phyloP scores from a whole-genome alignment of 257 asterid genomes.

The Solanum etuberosum region DNA sequence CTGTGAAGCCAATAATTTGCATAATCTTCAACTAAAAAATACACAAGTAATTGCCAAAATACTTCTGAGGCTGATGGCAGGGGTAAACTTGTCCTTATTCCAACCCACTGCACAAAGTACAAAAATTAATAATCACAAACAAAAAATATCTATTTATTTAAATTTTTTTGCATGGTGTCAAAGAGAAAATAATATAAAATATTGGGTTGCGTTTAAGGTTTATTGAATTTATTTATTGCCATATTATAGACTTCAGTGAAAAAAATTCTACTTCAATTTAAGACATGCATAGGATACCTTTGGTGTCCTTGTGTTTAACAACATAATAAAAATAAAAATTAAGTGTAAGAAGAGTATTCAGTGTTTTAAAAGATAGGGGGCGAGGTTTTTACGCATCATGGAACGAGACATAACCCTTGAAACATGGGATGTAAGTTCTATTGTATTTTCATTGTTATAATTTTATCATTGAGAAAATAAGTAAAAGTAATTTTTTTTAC shows the following conservation, averaged over 20 bases:
- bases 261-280: neutral
- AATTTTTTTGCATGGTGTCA: neutral
- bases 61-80: slow-evolving; percentile 50
- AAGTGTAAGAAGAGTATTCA: neutral
- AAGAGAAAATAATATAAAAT: neutral
- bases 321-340: neutral
- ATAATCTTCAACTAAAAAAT: slow-evolving; percentile 57
- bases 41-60: slow-evolving; percentile 42
- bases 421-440: neutral
- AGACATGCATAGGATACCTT: neutral
- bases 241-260: neutral
- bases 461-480: neutral
- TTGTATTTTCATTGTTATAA: neutral
- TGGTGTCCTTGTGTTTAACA: neutral
- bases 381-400: neutral
- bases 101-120: slow-evolving; percentile 36
- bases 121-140: neutral
- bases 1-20: slow-evolving; percentile 73
- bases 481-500: neutral
- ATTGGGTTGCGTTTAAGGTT: neutral
- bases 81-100: slow-evolving; percentile 59
- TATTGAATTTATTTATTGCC: neutral
- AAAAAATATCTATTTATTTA: neutral
- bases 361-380: neutral
- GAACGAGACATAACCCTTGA: neutral